Percentiles rank a stretch among this genome's conserved stretches.
Conservation (phyloP, 495 filamentous ascomycete genomes). For the Entonaema liquescens region DNA sequence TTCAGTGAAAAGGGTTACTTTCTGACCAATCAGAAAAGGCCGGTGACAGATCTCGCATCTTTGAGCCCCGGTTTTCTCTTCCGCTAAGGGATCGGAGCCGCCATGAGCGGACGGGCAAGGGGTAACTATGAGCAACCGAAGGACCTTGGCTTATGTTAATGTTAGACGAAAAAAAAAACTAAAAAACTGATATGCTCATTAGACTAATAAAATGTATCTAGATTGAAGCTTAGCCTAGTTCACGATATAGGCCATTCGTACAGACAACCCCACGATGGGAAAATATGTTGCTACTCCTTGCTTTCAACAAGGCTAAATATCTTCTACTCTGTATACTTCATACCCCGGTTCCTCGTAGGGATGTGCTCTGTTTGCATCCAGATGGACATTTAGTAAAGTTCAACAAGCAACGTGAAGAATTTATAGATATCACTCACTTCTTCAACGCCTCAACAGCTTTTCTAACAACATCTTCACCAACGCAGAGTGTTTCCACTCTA, state of each 20-base stretch:
- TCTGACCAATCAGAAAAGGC: neutral
- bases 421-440: conserved; percentile 49
- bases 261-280: neutral
- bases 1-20: neutral
- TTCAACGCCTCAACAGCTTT: conserved; percentile 66
- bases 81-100: neutral
- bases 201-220: neutral
- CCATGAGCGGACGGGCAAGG: neutral
- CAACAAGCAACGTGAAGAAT: conserved; percentile 2
- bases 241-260: neutral
- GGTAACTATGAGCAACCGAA: neutral
- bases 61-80: neutral
- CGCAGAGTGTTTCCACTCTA: conserved; percentile 59
- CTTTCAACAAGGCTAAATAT: conserved; percentile 58
- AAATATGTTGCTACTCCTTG: neutral
- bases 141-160: neutral
- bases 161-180: no score
- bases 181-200: neutral
- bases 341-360: conserved; percentile 83
- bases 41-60: neutral
- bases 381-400: conserved; percentile 9
- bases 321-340: conserved; percentile 76
- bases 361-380: conserved; percentile 63
- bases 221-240: neutral
- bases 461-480: conserved; percentile 49